These are phyloP conservation scores for Synchytrium microbalum DNA, from an alignment of 371 early-diverging fungal genomes.

Conservation along the genomic window DNA sequence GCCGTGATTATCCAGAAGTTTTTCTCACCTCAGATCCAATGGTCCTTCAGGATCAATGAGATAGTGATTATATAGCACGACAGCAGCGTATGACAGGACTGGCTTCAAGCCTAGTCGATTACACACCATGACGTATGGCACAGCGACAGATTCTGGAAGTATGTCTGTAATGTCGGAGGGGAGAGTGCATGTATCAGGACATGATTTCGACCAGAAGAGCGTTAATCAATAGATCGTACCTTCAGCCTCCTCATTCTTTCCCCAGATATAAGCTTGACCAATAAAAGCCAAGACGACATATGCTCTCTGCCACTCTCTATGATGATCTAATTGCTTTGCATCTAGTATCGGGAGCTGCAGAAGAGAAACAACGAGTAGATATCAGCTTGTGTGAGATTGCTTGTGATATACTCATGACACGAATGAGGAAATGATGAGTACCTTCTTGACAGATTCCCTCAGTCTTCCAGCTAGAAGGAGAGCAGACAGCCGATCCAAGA, in stretches of 20 bases:
- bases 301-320: constrained; percentile 64
- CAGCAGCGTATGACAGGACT: constrained; percentile 78
- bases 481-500: constrained; percentile 68
- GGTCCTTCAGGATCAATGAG: constrained; percentile 67
- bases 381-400: neutral
- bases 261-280: constrained; percentile 87
- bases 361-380: neutral
- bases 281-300: constrained; percentile 79
- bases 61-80: constrained; percentile 85
- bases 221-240: no score
- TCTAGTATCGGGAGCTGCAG: constrained; percentile 69
- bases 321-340: constrained; percentile 44
- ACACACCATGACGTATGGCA: constrained; percentile 79
- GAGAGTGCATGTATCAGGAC: no score
- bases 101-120: constrained; percentile 77
- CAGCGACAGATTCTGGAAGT: constrained; percentile 70
- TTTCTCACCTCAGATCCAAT: constrained; percentile 56
- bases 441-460: constrained; percentile 62
- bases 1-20: no score
- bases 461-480: constrained; percentile 71
- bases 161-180: constrained; percentile 29
- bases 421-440: constrained; percentile 20
- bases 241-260: constrained; percentile 66
- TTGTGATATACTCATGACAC: neutral
- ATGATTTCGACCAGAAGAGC: no score